Evolutionary conservation across 306 rosid genomes (phyloP).

Genomic region (Sesbania bispinosa): DNA sequence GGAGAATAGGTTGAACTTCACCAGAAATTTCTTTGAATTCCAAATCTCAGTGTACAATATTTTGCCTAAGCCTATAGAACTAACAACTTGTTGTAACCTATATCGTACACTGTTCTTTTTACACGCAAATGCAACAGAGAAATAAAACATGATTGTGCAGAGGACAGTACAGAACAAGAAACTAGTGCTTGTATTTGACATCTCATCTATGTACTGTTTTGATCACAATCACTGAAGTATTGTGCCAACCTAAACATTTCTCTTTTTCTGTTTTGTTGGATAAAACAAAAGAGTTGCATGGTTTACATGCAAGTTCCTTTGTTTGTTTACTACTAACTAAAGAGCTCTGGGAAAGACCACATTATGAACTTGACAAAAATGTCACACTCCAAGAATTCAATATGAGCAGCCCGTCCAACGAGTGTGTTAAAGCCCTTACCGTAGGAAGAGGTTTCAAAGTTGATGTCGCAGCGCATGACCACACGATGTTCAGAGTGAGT

Average conservation of each 20-base stretch:
- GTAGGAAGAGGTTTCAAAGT: slow-evolving; percentile 69
- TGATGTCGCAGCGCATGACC: slow-evolving; percentile 82
- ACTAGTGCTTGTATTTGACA: neutral
- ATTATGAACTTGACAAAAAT: slow-evolving; percentile 70
- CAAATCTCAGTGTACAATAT: slow-evolving; percentile 20
- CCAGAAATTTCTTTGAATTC: neutral
- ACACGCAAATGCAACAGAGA: slow-evolving; percentile 16
- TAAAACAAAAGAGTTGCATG: neutral
- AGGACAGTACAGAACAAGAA: too few species aligned
- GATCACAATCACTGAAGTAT: neutral
- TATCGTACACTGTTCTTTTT: slow-evolving; percentile 2
- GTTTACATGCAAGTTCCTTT: slow-evolving; percentile 3
- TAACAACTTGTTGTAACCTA: neutral
- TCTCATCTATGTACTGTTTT: slow-evolving; percentile 9
- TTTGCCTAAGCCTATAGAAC: slow-evolving; percentile 15
- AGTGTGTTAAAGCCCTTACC: slow-evolving; percentile 74
- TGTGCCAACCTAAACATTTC: neutral
- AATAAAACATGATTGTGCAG: neutral
- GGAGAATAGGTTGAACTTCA: neutral
- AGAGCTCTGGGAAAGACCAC: slow-evolving; percentile 89
- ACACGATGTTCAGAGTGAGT: slow-evolving; percentile 50
- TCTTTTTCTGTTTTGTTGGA: too few species aligned
- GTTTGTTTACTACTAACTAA: slow-evolving; percentile 47
- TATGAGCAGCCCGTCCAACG: slow-evolving; percentile 88
- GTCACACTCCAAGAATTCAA: slow-evolving; percentile 87